These are phyloP conservation scores for Cyclotella choctawhatcheeana DNA, from an alignment of 108 stramenopile genomes.

Conservation along the genomic window DNA sequence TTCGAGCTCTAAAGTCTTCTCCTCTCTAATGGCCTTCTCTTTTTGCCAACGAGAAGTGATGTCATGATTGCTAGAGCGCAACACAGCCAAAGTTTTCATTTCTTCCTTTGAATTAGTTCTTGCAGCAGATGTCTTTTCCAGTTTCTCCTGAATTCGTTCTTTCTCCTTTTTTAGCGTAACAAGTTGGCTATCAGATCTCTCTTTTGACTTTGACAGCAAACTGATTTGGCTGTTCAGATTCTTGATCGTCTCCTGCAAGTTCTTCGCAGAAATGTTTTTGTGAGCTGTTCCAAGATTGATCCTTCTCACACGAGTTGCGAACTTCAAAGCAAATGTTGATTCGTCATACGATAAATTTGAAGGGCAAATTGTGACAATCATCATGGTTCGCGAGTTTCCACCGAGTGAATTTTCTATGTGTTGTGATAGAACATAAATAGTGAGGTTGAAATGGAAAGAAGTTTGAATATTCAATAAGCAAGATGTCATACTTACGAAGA, in stretches of 20 bases:
- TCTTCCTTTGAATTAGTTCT: conserved; percentile 71
- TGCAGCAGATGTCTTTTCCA: conserved; percentile 57
- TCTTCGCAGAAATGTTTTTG: conserved; percentile 85
- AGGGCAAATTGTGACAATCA: conserved; percentile 97
- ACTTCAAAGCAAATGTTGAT: conserved; percentile 95
- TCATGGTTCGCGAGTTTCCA: conserved; percentile 95
- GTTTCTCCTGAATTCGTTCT: conserved; percentile 78
- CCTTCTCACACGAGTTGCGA: conserved; percentile 94
- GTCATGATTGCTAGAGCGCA: conserved; percentile 81
- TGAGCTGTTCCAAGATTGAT: conserved; percentile 91
- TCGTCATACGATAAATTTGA: conserved; percentile 90
- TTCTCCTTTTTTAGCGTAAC: conserved; percentile 79
- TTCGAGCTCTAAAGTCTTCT: conserved; percentile 72
- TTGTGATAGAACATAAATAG: neutral
- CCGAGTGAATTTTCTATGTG: conserved; percentile 87
- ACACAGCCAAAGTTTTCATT: conserved; percentile 73
- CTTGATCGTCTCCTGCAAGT: conserved; percentile 92
- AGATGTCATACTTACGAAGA: conserved; percentile 48
- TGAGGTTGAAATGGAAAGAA: neutral
- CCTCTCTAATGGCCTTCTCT: conserved; percentile 82
- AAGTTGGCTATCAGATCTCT: conserved; percentile 79
- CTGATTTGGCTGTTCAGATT: conserved; percentile 82
- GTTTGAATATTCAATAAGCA: neutral
- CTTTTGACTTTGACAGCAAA: conserved; percentile 75
- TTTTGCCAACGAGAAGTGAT: conserved; percentile 88